Conservation (phyloP, 768 basidiomycete genomes). For the Suillus subaureus region DNA sequence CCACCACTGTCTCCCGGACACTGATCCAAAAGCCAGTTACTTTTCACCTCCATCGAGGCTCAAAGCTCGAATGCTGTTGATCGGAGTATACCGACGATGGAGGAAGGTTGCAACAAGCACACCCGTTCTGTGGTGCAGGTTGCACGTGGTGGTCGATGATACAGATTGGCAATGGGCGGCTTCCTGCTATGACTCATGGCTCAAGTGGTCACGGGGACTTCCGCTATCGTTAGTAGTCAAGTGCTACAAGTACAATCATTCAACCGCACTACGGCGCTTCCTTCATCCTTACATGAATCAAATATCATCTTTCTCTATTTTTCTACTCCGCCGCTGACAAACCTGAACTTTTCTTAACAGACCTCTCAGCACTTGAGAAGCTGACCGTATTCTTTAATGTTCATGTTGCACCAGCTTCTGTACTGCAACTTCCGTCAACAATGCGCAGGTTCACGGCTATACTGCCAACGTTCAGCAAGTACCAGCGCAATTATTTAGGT, state of each 20-base stretch:
- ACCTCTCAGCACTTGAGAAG: background rate
- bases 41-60: too few relatives aligned
- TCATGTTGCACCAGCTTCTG: background rate
- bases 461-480: background rate
- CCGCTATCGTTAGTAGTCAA: background rate
- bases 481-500: background rate
- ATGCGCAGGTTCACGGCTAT: background rate
- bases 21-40: background rate
- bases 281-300: background rate
- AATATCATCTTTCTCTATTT: background rate
- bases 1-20: background rate
- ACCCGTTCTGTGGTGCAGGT: background rate
- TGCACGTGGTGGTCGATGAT: background rate
- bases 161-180: background rate
- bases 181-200: background rate
- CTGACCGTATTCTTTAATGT: background rate
- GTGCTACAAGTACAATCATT: background rate
- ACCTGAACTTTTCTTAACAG: background rate
- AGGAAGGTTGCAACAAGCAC: background rate
- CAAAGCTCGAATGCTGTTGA: background rate
- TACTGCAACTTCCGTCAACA: background rate
- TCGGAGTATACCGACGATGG: background rate
- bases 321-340: background rate
- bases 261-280: background rate
- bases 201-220: background rate